Base-by-base conservation (phyloP, 495 filamentous ascomycete genomes). In the Pseudevernia furfuracea region DNA sequence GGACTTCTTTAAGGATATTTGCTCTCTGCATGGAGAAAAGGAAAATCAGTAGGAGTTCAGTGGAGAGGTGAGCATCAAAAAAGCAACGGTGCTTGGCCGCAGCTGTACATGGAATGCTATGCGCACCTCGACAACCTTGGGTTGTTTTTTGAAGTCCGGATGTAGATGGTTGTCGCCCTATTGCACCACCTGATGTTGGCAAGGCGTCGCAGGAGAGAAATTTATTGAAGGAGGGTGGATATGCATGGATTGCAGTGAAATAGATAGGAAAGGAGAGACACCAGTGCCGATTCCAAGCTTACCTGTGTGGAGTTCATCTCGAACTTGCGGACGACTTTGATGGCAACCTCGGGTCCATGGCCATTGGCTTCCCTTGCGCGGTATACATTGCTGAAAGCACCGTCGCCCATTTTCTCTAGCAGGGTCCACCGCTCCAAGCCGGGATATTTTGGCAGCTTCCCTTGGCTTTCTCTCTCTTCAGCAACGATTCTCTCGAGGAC, bases 221-320 rank as follows among this genome's bases (percentile, higher is more conserved):
- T 28, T 49, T 52, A 65, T 70, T 64, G 37, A 53, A 68, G 65
- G 69, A 44, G 41, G 72, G 60, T 67, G 38, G 30, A 34, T 68
- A 61, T 66, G 66, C 63, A 49, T 59, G n/a, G 60, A 67, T 65
- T 58, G 46, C 57, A 56, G 68, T 65, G 64, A 72, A 61, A 63
- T 52, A 66, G 61, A 72, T 66, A 48, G 59, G 57, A 69, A 61
- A 72, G 30, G 30, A 66, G 58, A 69, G 46, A 66, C 46, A 53
- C 61, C 70, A 62, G 67, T 68, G 62, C 67, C 55, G 62, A 62
- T 68, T 55, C 62, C 64, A 74, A 53, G 85, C 89, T 81, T 84
- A 98, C 94, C 91, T 98, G 94, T 78, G 84, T 91, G 59, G 86
- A 89, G 74, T 96, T 97, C 89, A 98, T 96, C 78, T 98, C 95